These are phyloP conservation scores for Arctium lappa DNA, from an alignment of 129 eudicot genomes.

Conservation along the genomic window DNA sequence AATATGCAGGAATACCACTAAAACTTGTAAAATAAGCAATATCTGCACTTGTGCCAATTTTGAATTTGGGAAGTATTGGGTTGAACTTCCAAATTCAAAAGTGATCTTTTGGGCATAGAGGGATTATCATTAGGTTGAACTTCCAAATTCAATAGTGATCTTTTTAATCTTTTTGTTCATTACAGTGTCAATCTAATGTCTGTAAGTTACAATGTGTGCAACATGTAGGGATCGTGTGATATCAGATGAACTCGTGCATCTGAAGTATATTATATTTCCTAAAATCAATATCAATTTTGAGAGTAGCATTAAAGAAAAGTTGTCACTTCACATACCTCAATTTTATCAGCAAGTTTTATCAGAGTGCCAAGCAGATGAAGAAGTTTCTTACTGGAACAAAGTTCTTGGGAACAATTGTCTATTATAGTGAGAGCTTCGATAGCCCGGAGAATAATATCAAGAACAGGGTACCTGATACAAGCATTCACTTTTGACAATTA, in stretches of 20 bases:
- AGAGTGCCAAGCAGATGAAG: conserved; percentile 55
- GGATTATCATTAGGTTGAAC: background rate
- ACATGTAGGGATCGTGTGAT: background rate
- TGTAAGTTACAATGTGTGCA: background rate
- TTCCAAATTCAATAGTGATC: background rate
- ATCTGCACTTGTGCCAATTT: background rate
- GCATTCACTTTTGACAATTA: conserved; percentile 9
- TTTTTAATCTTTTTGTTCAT: background rate
- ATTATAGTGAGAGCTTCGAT: conserved; percentile 69
- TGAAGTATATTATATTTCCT: background rate
- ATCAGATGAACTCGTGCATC: background rate
- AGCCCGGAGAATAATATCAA: conserved; percentile 74
- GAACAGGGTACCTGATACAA: conserved; percentile 60
- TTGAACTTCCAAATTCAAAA: background rate
- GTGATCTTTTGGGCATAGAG: background rate
- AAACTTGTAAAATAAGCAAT: background rate
- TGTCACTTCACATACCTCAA: conserved; percentile 49
- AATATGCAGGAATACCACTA: background rate
- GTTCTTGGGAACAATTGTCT: conserved; percentile 61
- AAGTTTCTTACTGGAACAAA: conserved; percentile 61
- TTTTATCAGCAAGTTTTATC: conserved; percentile 72
- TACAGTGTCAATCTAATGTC: background rate
- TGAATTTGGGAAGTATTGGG: background rate
- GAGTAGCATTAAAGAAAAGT: background rate
- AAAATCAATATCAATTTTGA: background rate